A percentile compares a stretch with the other conserved stretches of the same genome.
Evolutionary conservation across 2,329 filamentous ascomycete species (phyloP).

Genomic region (Zymoseptoria passerinii): DNA sequence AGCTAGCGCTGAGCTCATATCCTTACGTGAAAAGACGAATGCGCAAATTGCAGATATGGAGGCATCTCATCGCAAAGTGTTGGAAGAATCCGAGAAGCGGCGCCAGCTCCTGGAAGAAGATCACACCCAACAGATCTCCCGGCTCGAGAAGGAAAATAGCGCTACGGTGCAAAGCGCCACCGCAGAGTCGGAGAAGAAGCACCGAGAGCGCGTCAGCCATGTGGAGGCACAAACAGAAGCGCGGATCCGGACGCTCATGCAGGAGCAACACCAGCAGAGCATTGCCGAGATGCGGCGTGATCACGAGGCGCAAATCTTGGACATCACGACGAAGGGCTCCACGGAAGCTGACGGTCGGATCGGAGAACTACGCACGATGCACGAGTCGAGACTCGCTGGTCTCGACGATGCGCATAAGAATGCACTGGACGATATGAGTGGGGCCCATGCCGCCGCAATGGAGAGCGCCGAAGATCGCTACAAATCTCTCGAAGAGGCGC

Average conservation of each 20-base stretch:
- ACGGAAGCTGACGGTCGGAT: neutral
- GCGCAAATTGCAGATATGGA: neutral
- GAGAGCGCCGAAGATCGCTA: constrained; percentile 1
- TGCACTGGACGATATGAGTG: neutral
- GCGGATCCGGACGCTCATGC: neutral
- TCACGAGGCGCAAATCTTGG: constrained; percentile 2
- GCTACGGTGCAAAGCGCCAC: neutral
- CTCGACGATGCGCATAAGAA: constrained; percentile 3
- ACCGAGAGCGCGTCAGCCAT: neutral
- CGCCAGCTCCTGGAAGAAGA: neutral
- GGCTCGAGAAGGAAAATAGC: neutral
- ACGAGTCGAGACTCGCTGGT: constrained; percentile 1
- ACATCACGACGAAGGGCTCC: neutral
- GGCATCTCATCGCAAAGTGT: neutral
- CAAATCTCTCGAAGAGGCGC: constrained; percentile 2
- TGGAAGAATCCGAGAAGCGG: neutral
- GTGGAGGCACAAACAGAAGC: neutral
- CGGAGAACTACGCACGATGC: neutral
- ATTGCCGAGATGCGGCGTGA: neutral
- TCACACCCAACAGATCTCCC: neutral
- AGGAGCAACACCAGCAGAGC: constrained; percentile 1
- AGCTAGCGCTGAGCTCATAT: neutral
- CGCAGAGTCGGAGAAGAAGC: neutral
- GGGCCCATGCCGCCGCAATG: constrained; percentile 2
- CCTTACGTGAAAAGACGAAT: neutral